Evolutionary conservation across 345 rosid genomes (phyloP), one percentile per base, ranked within the genome.

Genomic region (Corymbia maculata): DNA sequence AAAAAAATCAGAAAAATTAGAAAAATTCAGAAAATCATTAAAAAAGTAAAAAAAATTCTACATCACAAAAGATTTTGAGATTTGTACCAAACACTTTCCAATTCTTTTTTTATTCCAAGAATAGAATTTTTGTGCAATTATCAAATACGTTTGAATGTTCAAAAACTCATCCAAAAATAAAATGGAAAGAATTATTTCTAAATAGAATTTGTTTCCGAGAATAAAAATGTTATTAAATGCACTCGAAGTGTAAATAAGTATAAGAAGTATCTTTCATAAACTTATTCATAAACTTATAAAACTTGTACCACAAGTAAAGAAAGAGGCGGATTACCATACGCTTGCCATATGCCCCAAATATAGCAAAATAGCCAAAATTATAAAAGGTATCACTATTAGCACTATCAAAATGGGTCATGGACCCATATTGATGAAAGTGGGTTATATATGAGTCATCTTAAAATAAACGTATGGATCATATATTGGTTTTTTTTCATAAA

Each of bases 41-140:
- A 21, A 53, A 53, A 21, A 21, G 7, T 3, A 55, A 55, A 55
- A 53, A 1, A 53, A 53, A 53, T 7, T 0, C 21, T 19, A 53
- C 1, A 17, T 53, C 57, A 53, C 0, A 52, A 53, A 21, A 1
- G 8, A 55, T 19, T 1, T 21, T 55, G 59, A 3, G 1, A 5
- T 55, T 21, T 5, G 0, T 55, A 21, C 0, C 26, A 55, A 55
- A 55, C 8, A 55, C 11, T 19, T 55, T 55, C 26, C 0, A 0
- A 53, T 0, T 53, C 5, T 53, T 9, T 49, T 53, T 53, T 53
- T 21, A 21, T 21, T 55, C 10, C 0, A 0, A 0, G 1, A 8
- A 55, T 55, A 0, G 0, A 55, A 55, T 7, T 55, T 55, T 21
- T 55, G 5, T 55, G 3, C 2, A 21, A 0, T 53, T 0, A 55